Conservation (phyloP, 2,329 filamentous ascomycete genomes). For the Xylariales sp. region DNA sequence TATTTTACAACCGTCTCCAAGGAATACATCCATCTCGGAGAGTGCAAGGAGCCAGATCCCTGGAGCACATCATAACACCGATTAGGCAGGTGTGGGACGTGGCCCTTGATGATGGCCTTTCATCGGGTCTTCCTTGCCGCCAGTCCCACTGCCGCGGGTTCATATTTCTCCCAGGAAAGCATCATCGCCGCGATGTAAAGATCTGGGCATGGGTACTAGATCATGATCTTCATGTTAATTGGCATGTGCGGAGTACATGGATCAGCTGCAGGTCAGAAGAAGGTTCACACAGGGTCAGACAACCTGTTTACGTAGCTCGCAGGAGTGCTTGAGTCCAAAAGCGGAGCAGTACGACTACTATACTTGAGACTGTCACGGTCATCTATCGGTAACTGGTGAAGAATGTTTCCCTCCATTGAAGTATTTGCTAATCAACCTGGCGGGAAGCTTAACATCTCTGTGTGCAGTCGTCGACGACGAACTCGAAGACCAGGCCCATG, state of each 20-base stretch:
- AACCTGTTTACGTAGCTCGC: no score
- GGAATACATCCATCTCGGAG: background rate
- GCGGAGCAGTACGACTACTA: no score
- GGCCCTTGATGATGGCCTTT: background rate
- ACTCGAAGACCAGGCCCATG: no score
- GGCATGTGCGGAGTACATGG: constrained; percentile 3
- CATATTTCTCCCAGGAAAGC: constrained; percentile 7
- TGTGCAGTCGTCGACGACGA: no score
- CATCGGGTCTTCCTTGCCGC: background rate
- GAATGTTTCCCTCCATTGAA: no score
- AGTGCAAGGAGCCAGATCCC: background rate
- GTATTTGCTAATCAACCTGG: no score
- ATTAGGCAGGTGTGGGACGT: constrained; percentile 1
- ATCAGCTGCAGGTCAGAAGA: background rate
- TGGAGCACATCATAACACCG: constrained; percentile 1
- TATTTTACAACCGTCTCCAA: background rate
- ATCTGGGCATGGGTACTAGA: constrained; percentile 3
- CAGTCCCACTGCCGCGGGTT: constrained; percentile 8
- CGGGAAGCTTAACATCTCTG: no score
- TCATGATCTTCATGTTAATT: constrained; percentile 10
- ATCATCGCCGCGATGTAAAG: constrained; percentile 7
- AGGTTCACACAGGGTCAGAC: no score
- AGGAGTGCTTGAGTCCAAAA: no score
- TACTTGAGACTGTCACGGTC: no score
- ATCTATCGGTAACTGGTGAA: no score